phyloP scores from a whole-genome alignment of 192 early-diverging fungal species.

The Haplosporangium gracile region DNA sequence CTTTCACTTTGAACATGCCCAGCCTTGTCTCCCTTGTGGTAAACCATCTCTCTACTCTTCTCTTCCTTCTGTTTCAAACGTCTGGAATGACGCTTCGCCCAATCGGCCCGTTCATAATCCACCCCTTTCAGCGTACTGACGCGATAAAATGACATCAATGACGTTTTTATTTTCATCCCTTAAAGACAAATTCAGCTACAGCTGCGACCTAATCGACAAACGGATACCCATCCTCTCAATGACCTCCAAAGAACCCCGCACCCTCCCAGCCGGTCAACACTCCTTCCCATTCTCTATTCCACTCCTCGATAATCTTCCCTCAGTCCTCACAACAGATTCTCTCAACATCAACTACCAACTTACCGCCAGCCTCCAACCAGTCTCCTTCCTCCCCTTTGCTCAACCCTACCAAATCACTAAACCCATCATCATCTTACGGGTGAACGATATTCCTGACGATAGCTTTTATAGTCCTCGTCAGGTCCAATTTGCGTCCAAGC shows the following conservation, averaged over 20 bases:
- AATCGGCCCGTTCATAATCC: neutral
- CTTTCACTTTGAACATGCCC: neutral
- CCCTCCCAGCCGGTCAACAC: constrained; percentile 8
- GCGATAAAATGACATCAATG: too few species aligned
- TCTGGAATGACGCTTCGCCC: neutral
- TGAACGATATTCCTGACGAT: neutral
- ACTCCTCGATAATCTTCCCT: neutral
- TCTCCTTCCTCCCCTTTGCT: constrained; percentile 22
- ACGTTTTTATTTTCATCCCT: neutral
- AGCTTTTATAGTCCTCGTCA: neutral
- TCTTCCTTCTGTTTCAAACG: too few species aligned
- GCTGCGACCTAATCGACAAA: neutral
- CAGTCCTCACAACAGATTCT: constrained; percentile 5
- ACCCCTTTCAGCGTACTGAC: neutral
- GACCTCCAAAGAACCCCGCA: constrained; percentile 11
- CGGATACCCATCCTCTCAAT: neutral
- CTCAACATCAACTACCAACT: constrained; percentile 36
- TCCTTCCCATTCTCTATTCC: constrained; percentile 14
- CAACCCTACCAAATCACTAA: constrained; percentile 18
- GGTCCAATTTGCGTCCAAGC: constrained; percentile 8
- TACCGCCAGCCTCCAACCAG: constrained; percentile 9
- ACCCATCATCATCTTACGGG: constrained; percentile 2
- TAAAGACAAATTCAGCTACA: constrained; percentile 23
- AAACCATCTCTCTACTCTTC: neutral
- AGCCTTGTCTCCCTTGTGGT: constrained; percentile 13